Conservation (phyloP, 2,329 filamentous ascomycete species). For the Metarhizium robertsii region DNA sequence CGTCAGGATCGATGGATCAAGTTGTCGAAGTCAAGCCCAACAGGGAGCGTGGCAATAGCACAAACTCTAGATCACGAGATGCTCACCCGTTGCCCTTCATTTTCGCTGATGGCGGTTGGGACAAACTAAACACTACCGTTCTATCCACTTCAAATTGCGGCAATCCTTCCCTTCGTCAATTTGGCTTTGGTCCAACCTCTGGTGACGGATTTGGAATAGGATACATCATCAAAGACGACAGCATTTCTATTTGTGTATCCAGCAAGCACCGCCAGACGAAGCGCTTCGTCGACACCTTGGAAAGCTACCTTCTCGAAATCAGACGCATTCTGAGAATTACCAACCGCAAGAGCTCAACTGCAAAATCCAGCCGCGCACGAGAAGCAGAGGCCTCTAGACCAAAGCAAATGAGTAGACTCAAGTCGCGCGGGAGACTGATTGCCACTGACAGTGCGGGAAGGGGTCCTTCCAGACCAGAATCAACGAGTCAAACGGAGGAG, state of each 20-base stretch:
- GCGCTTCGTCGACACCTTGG: constrained; percentile 80
- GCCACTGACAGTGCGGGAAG: constrained; percentile 38
- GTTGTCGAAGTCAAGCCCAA: constrained; percentile 26
- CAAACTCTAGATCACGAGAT: constrained; percentile 37
- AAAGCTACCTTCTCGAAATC: constrained; percentile 86
- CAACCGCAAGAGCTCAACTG: constrained; percentile 31
- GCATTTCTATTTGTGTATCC: constrained; percentile 81
- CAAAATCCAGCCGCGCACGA: constrained; percentile 40
- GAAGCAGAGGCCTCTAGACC: constrained; percentile 37
- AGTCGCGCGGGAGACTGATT: constrained; percentile 66
- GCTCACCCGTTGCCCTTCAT: constrained; percentile 58
- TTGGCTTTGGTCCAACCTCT: constrained; percentile 91
- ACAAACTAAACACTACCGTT: constrained; percentile 89
- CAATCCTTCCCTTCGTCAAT: constrained; percentile 88
- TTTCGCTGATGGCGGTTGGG: constrained; percentile 86
- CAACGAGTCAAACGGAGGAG: constrained; percentile 56
- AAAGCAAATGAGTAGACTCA: constrained; percentile 40
- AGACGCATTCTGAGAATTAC: constrained; percentile 71
- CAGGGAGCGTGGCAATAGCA: constrained; percentile 44
- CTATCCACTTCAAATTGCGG: constrained; percentile 98
- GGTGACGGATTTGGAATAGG: constrained; percentile 95
- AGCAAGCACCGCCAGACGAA: constrained; percentile 92
- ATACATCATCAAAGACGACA: constrained; percentile 82
- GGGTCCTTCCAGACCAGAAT: constrained; percentile 31
- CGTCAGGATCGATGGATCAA: constrained; percentile 25